Conservation (phyloP, 257 asterid species). For the Paulownia fortunei region DNA sequence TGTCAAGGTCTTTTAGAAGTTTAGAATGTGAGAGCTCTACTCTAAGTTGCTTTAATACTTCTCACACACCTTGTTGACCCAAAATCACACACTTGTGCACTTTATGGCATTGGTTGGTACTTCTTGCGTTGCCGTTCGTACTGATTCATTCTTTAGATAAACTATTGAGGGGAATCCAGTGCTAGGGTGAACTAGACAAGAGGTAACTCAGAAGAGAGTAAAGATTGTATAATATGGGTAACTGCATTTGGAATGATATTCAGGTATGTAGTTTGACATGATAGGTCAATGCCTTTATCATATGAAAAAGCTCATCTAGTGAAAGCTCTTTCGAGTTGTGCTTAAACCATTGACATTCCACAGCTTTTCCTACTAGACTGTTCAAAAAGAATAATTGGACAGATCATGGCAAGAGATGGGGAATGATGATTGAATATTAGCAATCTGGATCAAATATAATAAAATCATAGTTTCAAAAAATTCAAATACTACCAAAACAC, state of each 20-base stretch:
- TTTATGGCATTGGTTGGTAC: background rate
- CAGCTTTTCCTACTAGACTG: background rate
- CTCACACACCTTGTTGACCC: background rate
- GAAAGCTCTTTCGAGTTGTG: background rate
- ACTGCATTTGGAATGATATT: background rate
- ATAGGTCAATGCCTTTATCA: background rate
- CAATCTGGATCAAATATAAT: no score
- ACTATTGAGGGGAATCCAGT: background rate
- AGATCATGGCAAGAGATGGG: no score
- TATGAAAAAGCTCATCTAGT: background rate
- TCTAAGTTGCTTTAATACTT: background rate
- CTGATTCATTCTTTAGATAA: background rate
- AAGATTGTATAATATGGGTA: background rate
- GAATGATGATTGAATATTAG: no score
- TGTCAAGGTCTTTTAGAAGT: background rate
- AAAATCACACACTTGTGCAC: background rate
- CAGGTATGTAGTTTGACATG: background rate
- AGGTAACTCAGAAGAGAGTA: background rate
- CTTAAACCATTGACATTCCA: background rate
- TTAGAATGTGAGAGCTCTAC: background rate
- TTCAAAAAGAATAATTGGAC: no score
- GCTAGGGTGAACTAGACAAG: background rate
- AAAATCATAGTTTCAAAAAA: no score
- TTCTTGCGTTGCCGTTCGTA: background rate
- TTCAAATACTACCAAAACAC: no score